Evolutionary conservation across 2,329 filamentous ascomycete species (phyloP), one percentile per base, ranked within the genome.

Genomic region (Talaromyces islandicus): DNA sequence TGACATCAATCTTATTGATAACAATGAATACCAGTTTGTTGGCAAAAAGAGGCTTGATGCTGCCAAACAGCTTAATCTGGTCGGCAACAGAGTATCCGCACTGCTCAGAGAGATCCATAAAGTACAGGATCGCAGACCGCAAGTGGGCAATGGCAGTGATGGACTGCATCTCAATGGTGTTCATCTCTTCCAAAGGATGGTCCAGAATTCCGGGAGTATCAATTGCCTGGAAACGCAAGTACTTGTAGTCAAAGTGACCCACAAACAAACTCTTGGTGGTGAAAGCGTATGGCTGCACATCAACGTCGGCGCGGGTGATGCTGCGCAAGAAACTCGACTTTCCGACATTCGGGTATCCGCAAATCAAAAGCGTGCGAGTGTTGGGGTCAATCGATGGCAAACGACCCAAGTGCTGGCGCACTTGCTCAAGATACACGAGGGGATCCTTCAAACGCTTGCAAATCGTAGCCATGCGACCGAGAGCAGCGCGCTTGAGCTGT

Each of bases 91-190:
- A 91, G 80, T 97, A 99, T 61, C 94, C 94, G 69, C 92, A 97
- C 81, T 96, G 91, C 81, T 97, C 93, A 24, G 90, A 96, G 63
- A 97, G 81, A 81, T 97, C 93, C 90, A 97, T 96, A 73, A 97
- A 97, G 78, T 97, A 97, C 62, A 97, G 82, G 65, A 99, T 95
- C 60, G 93, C 93, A 48, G 92, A 95, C 69, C 93, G 86, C 72
- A 99, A 82, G 81, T 99, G 95, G 56, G 94, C 94, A 79, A 99
- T 96, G 11, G 95, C 94, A 19, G 93, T 97, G 67, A 99, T 97
- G 63, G 90, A 90, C 81, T 97, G 94, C 91, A 97, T 97, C 78
- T 99, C 94, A 72, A 99, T 99, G 3, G 94, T 97, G 80, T 97
- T 96, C 94, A 97, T 99, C 80, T 97, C 94, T 78, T 97, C 94